These are phyloP conservation scores for Chytriomyces sp. DNA, from an alignment of 192 early-diverging fungal species.

Conservation along the genomic window DNA sequence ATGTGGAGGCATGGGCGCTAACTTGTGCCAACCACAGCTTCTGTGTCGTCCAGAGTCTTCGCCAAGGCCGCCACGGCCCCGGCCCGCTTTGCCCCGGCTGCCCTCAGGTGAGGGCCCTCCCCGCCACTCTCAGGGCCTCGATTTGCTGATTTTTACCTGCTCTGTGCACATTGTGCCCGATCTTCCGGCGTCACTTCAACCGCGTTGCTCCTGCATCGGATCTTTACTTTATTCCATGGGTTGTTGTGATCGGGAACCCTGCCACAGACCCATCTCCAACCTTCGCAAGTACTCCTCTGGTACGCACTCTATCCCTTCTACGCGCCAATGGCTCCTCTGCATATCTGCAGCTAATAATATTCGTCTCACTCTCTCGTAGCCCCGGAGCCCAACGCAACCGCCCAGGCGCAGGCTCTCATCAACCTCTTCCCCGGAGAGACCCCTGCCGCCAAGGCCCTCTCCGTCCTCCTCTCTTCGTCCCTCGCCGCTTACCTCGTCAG, in stretches of 20 bases:
- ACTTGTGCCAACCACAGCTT: background rate
- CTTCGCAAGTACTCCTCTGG: conserved; percentile 12
- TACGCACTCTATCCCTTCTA: background rate
- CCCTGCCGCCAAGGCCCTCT: conserved; percentile 85
- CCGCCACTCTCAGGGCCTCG: background rate
- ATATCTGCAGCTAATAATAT: background rate
- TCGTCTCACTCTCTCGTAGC: background rate
- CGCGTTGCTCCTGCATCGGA: background rate
- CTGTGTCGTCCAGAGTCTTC: conserved; percentile 4
- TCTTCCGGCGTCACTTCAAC: background rate
- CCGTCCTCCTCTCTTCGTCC: conserved; percentile 80
- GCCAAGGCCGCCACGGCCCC: background rate
- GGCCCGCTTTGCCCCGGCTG: conserved; percentile 15
- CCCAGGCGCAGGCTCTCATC: conserved; percentile 80
- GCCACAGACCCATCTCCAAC: conserved; percentile 8
- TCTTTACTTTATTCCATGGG: background rate
- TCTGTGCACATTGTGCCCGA: background rate
- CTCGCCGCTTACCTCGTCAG: conserved; percentile 86
- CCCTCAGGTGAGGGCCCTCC: conserved; percentile 1
- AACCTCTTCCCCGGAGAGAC: conserved; percentile 90
- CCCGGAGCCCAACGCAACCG: conserved; percentile 1
- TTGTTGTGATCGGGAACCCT: background rate
- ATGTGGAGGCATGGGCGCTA: background rate
- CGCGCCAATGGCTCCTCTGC: background rate
- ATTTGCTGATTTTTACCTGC: background rate